A percentile compares a stretch with the other conserved stretches of the same genome.
Conservation (phyloP, 805 yeast species). For the Candida takata region DNA sequence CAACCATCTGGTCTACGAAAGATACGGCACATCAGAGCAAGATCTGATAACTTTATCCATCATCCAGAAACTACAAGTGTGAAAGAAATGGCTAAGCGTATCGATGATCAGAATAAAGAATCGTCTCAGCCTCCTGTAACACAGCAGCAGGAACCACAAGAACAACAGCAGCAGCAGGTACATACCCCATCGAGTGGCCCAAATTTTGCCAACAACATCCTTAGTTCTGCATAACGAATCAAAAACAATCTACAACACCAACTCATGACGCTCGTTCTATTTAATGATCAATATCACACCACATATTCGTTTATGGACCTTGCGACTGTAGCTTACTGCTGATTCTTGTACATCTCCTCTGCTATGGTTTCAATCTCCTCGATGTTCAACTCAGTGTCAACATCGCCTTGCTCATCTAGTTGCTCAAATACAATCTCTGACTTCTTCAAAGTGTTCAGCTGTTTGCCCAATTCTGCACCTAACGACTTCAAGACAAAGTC, state of each 20-base stretch:
- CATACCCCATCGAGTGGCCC: conserved; percentile 16
- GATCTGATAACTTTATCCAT: conserved; percentile 15
- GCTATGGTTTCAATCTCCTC: conserved; percentile 54
- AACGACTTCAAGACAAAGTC: conserved; percentile 54
- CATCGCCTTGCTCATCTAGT: conserved; percentile 31
- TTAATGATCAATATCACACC: conserved; percentile 1
- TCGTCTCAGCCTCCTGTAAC: too few species aligned
- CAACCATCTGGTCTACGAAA: conserved; percentile 3
- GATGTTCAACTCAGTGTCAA: conserved; percentile 37
- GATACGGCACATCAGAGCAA: conserved; percentile 15
- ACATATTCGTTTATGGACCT: neutral
- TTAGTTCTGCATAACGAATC: conserved; percentile 12
- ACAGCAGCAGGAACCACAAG: neutral
- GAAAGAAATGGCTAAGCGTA: conserved; percentile 1
- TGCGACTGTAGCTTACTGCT: neutral
- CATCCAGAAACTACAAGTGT: neutral
- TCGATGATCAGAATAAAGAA: conserved; percentile 1
- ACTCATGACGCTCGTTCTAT: neutral
- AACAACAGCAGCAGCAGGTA: neutral
- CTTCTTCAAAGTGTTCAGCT: conserved; percentile 31
- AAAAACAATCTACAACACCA: too few species aligned
- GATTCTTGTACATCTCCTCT: conserved; percentile 34
- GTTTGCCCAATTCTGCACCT: conserved; percentile 55
- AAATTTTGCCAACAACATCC: conserved; percentile 21
- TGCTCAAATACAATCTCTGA: conserved; percentile 52